These are phyloP conservation scores for Monilinia fructigena DNA, from an alignment of 2,329 filamentous ascomycete genomes.

Conservation along the genomic window DNA sequence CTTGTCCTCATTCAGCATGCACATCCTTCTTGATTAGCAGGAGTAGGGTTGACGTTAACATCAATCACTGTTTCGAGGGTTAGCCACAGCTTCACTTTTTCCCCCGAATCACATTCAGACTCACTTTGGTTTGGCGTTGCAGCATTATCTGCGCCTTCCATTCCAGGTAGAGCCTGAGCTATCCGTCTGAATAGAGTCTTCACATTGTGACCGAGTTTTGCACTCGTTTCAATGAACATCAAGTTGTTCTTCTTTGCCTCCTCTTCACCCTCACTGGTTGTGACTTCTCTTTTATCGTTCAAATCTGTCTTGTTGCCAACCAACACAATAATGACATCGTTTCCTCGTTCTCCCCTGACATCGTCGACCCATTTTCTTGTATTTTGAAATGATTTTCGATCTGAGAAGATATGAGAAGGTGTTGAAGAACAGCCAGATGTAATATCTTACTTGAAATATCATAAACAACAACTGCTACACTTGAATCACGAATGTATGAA, in stretches of 20 bases:
- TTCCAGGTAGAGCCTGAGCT: constrained; percentile 93
- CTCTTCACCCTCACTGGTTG: constrained; percentile 92
- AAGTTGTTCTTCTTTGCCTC: constrained; percentile 97
- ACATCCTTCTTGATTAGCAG: constrained; percentile 71
- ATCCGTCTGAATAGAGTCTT: constrained; percentile 97
- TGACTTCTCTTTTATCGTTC: constrained; percentile 97
- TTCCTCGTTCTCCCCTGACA: constrained; percentile 91
- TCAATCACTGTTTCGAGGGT: constrained; percentile 71
- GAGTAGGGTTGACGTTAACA: constrained; percentile 77
- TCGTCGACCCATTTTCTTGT: constrained; percentile 99
- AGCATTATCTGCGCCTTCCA: constrained; percentile 86
- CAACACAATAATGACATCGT: constrained; percentile 97
- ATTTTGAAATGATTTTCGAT: constrained; percentile 96
- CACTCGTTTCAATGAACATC: constrained; percentile 99
- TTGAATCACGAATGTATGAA: constrained; percentile 97
- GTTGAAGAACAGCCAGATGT: not conserved
- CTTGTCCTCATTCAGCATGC: constrained; percentile 51
- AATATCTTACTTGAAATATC: constrained; percentile 79
- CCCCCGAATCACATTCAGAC: constrained; percentile 42
- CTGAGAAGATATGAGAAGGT: constrained; percentile 45
- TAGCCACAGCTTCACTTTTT: not conserved
- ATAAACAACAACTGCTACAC: constrained; percentile 97
- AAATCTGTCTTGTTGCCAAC: constrained; percentile 99
- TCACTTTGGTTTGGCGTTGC: constrained; percentile 73
- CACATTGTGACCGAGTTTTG: constrained; percentile 96